Percentiles rank a stretch among this genome's conserved stretches.
Evolutionary conservation across 1,284 basidiomycete species (phyloP).

Genomic region (Cryptococcus hybrid): DNA sequence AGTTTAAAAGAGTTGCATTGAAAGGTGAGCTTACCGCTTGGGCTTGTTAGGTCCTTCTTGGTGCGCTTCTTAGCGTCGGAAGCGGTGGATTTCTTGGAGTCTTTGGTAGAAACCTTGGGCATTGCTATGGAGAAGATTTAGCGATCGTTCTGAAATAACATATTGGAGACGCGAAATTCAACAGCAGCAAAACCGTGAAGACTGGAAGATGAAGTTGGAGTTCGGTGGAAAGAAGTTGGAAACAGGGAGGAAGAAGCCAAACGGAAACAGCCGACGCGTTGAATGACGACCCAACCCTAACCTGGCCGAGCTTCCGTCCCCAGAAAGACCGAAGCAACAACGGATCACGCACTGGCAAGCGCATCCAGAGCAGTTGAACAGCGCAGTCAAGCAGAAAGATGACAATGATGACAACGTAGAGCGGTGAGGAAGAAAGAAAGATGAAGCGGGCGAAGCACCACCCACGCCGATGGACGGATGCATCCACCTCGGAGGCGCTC

Average conservation of each 20-base stretch:
- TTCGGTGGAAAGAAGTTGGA: not conserved
- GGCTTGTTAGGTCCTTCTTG: conserved; percentile 49
- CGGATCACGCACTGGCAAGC: no score
- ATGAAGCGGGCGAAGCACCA: not conserved
- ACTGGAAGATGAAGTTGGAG: no score
- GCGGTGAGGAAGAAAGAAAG: not conserved
- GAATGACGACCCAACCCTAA: no score
- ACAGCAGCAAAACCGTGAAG: no score
- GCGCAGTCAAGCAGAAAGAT: not conserved
- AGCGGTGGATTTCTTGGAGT: conserved; percentile 53
- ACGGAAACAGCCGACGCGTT: no score
- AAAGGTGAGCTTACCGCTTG: conserved; percentile 35
- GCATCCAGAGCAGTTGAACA: not conserved
- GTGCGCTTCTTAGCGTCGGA: conserved; percentile 41
- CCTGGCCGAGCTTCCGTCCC: no score
- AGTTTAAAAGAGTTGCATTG: no score
- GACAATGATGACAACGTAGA: not conserved
- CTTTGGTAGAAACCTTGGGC: conserved; percentile 68
- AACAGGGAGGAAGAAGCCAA: no score
- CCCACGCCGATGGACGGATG: not conserved
- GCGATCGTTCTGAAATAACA: not conserved
- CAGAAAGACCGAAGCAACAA: no score
- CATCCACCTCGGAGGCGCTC: not conserved
- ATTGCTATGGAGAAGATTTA: conserved; percentile 51
- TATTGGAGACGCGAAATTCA: no score